phyloP scores from a whole-genome alignment of 2,329 filamentous ascomycete species.

The Graphium sp. region DNA sequence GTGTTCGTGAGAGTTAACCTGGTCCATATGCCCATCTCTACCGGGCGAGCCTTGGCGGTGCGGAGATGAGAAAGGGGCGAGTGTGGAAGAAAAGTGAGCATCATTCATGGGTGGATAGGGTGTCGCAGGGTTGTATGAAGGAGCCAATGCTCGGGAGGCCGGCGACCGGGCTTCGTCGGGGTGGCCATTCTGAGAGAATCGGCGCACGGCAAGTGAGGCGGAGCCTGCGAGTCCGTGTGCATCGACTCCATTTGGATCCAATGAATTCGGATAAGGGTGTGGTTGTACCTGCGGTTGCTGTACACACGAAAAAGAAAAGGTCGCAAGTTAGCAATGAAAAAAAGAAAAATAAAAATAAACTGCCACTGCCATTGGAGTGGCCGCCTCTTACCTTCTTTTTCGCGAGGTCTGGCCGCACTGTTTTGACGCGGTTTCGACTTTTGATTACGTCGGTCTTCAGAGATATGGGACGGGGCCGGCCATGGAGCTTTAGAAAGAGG shows the following conservation, averaged over 20 bases:
- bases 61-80: too few species aligned
- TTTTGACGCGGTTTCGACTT: constrained; percentile 95
- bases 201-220: constrained; percentile 31
- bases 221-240: constrained; percentile 36
- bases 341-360: background rate
- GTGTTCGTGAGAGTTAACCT: constrained; percentile 32
- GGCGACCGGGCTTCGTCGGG: constrained; percentile 64
- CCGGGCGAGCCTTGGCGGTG: too few species aligned
- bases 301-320: too few species aligned
- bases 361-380: background rate
- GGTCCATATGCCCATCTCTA: too few species aligned
- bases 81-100: too few species aligned
- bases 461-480: constrained; percentile 80
- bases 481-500: constrained; percentile 92
- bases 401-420: constrained; percentile 56
- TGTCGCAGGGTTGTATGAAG: too few species aligned
- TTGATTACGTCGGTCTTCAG: constrained; percentile 99
- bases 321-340: constrained; percentile 5
- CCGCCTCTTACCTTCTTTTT: constrained; percentile 57
- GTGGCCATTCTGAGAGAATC: constrained; percentile 55
- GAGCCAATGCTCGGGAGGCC: constrained; percentile 63
- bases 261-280: constrained; percentile 19
- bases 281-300: constrained; percentile 19
- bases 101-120: too few species aligned
- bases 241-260: constrained; percentile 44